Conservation (phyloP, 2,329 filamentous ascomycete genomes). For the Talaromyces sp. region DNA sequence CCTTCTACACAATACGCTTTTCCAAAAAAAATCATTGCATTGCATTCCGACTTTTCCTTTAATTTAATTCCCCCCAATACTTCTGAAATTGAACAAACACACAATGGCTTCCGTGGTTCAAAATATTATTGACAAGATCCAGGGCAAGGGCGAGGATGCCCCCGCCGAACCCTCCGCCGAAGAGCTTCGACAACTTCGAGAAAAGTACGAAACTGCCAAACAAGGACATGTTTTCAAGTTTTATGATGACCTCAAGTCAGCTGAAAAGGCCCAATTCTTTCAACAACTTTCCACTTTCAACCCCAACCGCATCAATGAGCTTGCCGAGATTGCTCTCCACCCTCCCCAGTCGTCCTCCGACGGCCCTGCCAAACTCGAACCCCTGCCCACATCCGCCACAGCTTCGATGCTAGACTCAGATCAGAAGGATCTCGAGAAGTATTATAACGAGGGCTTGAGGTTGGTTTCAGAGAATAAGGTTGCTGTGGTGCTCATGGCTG, state of each 20-base stretch:
- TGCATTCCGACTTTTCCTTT: neutral
- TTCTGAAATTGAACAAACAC: neutral
- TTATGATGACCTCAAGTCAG: slow-evolving; percentile 71
- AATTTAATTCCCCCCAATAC: neutral
- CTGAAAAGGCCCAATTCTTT: slow-evolving; percentile 75
- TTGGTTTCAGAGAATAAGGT: slow-evolving; percentile 67
- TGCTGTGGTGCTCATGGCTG: slow-evolving; percentile 91
- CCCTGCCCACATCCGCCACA: slow-evolving; percentile 78
- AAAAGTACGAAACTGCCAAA: slow-evolving; percentile 69
- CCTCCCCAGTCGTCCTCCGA: slow-evolving; percentile 63
- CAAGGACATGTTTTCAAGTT: slow-evolving; percentile 85
- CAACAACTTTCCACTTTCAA: slow-evolving; percentile 79
- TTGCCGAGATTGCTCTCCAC: slow-evolving; percentile 77
- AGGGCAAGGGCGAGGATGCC: slow-evolving; percentile 37
- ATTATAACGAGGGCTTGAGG: slow-evolving; percentile 71
- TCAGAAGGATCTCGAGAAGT: slow-evolving; percentile 70
- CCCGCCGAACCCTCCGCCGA: slow-evolving; percentile 57
- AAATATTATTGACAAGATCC: slow-evolving; percentile 49
- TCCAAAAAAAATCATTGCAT: neutral
- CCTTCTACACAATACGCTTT: neutral
- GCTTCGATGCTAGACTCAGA: slow-evolving; percentile 91
- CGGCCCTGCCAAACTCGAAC: slow-evolving; percentile 64
- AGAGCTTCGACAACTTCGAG: slow-evolving; percentile 64
- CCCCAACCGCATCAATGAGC: slow-evolving; percentile 80
- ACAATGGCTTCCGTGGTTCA: slow-evolving; percentile 43